Conservation (phyloP, 768 basidiomycete species). For the Multifurca ochricompacta region DNA sequence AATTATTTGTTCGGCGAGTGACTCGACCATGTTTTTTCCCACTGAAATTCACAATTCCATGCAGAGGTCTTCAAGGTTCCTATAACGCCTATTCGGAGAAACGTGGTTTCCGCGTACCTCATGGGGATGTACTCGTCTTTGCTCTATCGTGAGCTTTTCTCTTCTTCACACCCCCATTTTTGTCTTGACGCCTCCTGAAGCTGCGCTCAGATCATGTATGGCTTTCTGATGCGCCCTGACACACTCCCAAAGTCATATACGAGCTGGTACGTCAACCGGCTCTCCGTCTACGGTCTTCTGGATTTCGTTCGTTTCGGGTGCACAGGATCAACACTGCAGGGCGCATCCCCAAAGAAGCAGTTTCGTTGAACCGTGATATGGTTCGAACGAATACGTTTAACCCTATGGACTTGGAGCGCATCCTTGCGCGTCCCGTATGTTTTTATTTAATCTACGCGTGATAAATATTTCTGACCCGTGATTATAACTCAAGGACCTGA, state of each 20-base stretch:
- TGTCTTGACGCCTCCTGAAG: conserved; percentile 29
- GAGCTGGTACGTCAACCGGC: conserved; percentile 46
- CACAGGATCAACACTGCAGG: conserved; percentile 20
- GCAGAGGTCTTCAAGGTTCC: conserved; percentile 81
- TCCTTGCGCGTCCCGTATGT: conserved; percentile 10
- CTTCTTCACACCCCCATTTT: background rate
- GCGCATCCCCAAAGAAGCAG: conserved; percentile 3
- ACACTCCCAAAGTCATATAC: conserved; percentile 76
- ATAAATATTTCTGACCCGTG: no score
- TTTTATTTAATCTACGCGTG: no score
- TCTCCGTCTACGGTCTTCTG: conserved; percentile 5
- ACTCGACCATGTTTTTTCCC: background rate
- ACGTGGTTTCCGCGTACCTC: conserved; percentile 62
- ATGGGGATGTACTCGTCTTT: conserved; percentile 81
- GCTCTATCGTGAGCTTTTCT: conserved; percentile 52
- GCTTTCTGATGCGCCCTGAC: conserved; percentile 68
- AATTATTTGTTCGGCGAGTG: conserved; percentile 78
- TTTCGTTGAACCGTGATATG: conserved; percentile 12
- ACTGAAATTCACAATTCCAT: background rate
- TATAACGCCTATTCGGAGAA: conserved; percentile 72
- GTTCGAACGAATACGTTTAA: conserved; percentile 1
- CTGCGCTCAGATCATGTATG: conserved; percentile 86
- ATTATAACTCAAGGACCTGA: background rate
- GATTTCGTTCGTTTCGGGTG: background rate
- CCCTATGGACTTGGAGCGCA: background rate